phyloP scores from a whole-genome alignment of 345 rosid species.

The Gossypium stocksii region DNA sequence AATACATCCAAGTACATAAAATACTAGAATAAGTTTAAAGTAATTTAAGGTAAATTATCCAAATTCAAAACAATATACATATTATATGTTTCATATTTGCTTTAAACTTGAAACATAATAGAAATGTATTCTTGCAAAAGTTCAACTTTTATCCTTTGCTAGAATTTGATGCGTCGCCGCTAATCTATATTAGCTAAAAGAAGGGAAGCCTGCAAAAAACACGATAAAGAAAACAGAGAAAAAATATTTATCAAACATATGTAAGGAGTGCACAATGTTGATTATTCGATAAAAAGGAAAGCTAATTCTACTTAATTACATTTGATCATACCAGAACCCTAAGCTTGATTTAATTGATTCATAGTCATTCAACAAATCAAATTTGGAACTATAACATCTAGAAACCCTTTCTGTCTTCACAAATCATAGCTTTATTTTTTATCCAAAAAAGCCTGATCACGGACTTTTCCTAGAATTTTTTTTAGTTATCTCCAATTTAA shows the following conservation, averaged over 20 bases:
- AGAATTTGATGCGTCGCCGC: background rate
- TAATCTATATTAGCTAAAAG: background rate
- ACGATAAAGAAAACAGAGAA: background rate
- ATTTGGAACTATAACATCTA: too few relatives aligned
- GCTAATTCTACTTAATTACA: background rate
- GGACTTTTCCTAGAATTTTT: too few relatives aligned
- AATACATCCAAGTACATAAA: background rate
- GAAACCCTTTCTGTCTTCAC: too few relatives aligned
- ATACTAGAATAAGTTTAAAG: background rate
- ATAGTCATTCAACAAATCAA: too few relatives aligned
- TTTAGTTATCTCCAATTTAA: too few relatives aligned
- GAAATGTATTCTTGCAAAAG: background rate
- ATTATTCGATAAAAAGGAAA: background rate
- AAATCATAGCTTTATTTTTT: too few relatives aligned
- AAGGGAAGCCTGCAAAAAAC: constrained; percentile 12
- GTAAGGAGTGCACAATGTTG: background rate
- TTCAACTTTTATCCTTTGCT: background rate
- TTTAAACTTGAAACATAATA: background rate
- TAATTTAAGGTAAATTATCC: background rate
- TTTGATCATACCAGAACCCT: too few relatives aligned
- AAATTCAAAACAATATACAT: background rate
- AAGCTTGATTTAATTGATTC: too few relatives aligned
- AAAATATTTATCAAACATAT: background rate
- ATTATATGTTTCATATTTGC: background rate
- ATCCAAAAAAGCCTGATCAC: too few relatives aligned